Evolutionary conservation across 371 early-diverging fungal species (phyloP).

Genomic region (Synchytrium microbalum): DNA sequence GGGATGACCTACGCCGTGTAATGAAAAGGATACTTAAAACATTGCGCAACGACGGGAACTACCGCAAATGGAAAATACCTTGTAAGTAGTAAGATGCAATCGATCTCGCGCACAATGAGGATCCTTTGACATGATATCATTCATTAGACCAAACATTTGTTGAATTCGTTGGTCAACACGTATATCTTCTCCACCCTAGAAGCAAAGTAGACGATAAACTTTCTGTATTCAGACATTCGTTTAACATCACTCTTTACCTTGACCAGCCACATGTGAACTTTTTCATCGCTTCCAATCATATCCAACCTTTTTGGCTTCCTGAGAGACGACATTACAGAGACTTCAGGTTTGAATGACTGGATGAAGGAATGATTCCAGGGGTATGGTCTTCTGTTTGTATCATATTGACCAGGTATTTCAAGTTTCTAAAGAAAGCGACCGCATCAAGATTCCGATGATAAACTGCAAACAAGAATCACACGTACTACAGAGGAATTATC

Average conservation of each 20-base stretch:
- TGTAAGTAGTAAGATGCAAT: constrained; percentile 48
- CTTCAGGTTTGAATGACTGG: constrained; percentile 48
- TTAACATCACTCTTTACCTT: constrained; percentile 53
- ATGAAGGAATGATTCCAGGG: constrained; percentile 49
- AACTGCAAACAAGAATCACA: not conserved
- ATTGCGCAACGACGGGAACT: too few species aligned
- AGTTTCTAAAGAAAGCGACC: constrained; percentile 25
- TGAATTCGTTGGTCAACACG: constrained; percentile 72
- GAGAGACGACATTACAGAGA: constrained; percentile 61
- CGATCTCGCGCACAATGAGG: constrained; percentile 41
- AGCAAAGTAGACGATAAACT: not conserved
- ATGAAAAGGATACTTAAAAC: not conserved
- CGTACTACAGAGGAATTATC: constrained; percentile 17
- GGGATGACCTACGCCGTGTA: constrained; percentile 46
- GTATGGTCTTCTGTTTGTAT: constrained; percentile 21
- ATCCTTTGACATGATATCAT: constrained; percentile 50
- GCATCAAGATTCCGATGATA: not conserved
- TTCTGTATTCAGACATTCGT: not conserved
- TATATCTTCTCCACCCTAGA: constrained; percentile 71
- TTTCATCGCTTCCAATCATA: constrained; percentile 66
- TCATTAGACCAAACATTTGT: constrained; percentile 68
- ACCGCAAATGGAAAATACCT: constrained; percentile 27
- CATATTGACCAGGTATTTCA: constrained; percentile 73
- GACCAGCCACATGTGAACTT: constrained; percentile 59
- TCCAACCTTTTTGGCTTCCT: constrained; percentile 62